Base-by-base conservation (phyloP, 169 alveolate species). In the Plasmodium berghei region DNA sequence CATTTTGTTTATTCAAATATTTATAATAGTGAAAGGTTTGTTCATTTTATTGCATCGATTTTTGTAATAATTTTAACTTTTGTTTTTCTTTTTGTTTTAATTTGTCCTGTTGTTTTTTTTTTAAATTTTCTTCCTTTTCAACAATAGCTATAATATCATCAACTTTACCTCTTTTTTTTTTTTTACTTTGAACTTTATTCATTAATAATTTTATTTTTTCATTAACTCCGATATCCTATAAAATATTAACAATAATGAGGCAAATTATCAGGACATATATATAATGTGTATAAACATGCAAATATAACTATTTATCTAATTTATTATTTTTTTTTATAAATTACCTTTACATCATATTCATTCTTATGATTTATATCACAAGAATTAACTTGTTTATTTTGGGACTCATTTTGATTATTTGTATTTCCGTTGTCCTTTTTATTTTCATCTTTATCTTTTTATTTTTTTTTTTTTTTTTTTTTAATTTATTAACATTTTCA, bases 101-200 rank as follows among this genome's bases (percentile, higher is more conserved):
- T 22, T 74, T 74, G 9, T 74, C 73, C 12, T 74, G 69, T 52
- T 59, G 72, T 16, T 74, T 74, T 61, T 74, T 22, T 42, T 74
- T 74, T 74, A 74, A 34, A 40, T 10, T 74, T 18, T 74, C 88
- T 66, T 74, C 88, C 42, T 66, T 74, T 18, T 74, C 88, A 22
- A 74, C 88, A 2, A 74, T 74, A 18, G 88, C 88, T 61, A 74
- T 74, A 34, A 74, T 74, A 12, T 74, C 88, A 24, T 74, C 74
- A 28, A 74, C 52, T 45, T 74, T 74, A 10, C 62, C 88, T 22
- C 88, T 5, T 20, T 74, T 74, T 61, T 72, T 72, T 40, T 74
- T 74, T 46, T 61, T 74, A 34, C 3, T 34, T 52, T 72, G n/a
- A 8, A 22, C 28, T 16, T 46, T 74, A 63, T 52, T 74, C 18